Base-by-base conservation (phyloP, 2,329 filamentous ascomycete genomes). In the Hypoxylon rubiginosum region DNA sequence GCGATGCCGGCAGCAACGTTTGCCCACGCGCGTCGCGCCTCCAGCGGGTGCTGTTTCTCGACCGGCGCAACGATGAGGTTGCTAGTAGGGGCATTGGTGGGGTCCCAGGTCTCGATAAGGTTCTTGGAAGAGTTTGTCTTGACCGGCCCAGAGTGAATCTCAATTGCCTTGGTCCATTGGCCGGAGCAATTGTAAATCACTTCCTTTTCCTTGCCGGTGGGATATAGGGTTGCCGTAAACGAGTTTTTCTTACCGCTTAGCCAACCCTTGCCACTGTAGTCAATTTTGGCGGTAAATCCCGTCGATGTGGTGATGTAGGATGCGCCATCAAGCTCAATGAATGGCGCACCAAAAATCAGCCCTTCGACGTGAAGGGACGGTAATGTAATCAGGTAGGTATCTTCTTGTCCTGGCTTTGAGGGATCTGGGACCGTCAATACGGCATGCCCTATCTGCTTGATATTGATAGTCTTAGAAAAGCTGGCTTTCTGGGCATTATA, bases 21-120 rank as follows among this genome's bases (percentile, higher is more conserved):
- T 32, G 83, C 83, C 94, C 94, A 97, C 0, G 94, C 94, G 41
- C 88, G 86, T 10, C 93, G 86, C 8, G 91, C 92, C 81, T 97
- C 94, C 74, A 93, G 90, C 1, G 91, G 86, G 69, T 95, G 92
- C 79, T 97, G 93, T 64, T 91, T 78, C 41, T 91, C 88, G 7
- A 92, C 73, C 0, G 90, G 86, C 2, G 71, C 73, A 1, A 82
- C 71, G 2, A 77, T 75, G 30, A 83, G 74, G 60, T 74, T 67
- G 60, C 69, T 71, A 43, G 53, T 66, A 3, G 65, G 70, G 30
- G 34, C 66, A 13, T 53, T 61, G 50, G 76, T 69, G 10, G 82
- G 82, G 68, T 82, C 75, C 82, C 82, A 85, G 0, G 65, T 71
- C 10, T 76, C 71, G 5, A 82, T 74, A 11, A 78, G 67, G 21